Base-by-base conservation (phyloP, 2,329 filamentous ascomycete genomes). In the Chrysosporium queenslandicum region DNA sequence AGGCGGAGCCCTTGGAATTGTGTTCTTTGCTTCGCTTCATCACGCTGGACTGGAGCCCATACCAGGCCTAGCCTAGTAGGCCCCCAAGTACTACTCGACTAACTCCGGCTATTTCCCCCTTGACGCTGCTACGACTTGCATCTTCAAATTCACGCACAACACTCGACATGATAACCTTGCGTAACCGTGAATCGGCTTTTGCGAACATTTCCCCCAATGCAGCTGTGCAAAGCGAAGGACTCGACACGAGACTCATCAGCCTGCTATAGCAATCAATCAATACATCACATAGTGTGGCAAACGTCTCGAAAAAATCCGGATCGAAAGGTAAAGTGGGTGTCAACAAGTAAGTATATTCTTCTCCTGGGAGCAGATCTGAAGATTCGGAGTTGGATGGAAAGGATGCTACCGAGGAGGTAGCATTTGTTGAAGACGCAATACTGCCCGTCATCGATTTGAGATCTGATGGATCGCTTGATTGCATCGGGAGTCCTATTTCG, bases 301-400 rank as follows among this genome's bases (percentile, higher is more conserved):
- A 97, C 0, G 90, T 96, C 71, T 94, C 89, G 68, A 91, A 92
- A 63, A 95, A 98, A 69, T 98, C 92, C 0, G 92, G 92, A 58
- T 97, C 90, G 64, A 98, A 98, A 0, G 92, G 92, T 45, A 98
- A 72, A 14, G 83, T 85, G 0, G 92, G 92, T n/a, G 91, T 97
- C 18, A 96, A 77, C 1, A 98, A 76, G 66, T 91, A 83, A 0
- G 82, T 81, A 67, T 96, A 98, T 62, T 94, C 87, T 64, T 94
- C 89, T 34, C 89, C 88, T 0, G 86, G 84, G 0, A 86, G 72
- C 21, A 88, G 75, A 57, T 88, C 86, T 6, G 64, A 69, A 52
- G 70, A 69, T 56, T 76, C 79, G 47, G 76, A 77, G 51, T 68
- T 63, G 25, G 62, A 57, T n/a, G 70, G 64, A 49, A 71, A 68